Base-by-base conservation (phyloP, 75 land plant genomes). In the Pseudotsuga menziesii region DNA sequence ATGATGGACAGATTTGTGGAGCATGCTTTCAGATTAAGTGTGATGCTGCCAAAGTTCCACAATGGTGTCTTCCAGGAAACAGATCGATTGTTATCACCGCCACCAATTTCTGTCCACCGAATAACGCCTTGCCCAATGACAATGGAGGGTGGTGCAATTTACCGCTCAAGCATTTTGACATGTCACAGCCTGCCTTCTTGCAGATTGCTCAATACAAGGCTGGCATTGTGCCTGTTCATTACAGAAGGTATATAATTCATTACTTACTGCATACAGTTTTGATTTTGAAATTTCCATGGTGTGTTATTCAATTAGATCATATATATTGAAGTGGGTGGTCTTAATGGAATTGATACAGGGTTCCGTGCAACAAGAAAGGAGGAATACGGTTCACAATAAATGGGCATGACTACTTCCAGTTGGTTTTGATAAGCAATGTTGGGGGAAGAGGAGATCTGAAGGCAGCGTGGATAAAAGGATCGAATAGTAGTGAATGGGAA, bases 321-420 rank as follows among this genome's bases (percentile, higher is more conserved):
- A 5, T 44, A 44, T 44, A 44, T 44, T 44, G 48, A 44, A 44
- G 0, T 44, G 48, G 8, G 8, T 44, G 48, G 8, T 44, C 0
- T 44, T 0, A 6, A 44, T 5, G 67, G 36, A 67, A 35, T 36
- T 2, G 20, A 1, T 67, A 56, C 78, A 83, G 85, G 80, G 83
- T 83, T 48, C 78, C 85, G n/a, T 88, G 90, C 89, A 48, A 71
- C 64, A 88, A 75, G 79, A 56, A 71, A 55, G 90, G 89, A 16
- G 89, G 90, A 4, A 86, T 88, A 23, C 52, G 79, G 12, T 88
- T 88, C 76, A 83, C 81, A 0, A 81, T 88, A 26, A 78, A 79
- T 15, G 88, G 90, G 0, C 76, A 77, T 64, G 78, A 72, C 0
- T 79, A 83, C 73, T 88, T 76, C 79, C 81, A 72, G 62, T 14